Evolutionary conservation across 164 flowering plant genomes (phyloP).

Genomic region (Cinnamomum micranthum): DNA sequence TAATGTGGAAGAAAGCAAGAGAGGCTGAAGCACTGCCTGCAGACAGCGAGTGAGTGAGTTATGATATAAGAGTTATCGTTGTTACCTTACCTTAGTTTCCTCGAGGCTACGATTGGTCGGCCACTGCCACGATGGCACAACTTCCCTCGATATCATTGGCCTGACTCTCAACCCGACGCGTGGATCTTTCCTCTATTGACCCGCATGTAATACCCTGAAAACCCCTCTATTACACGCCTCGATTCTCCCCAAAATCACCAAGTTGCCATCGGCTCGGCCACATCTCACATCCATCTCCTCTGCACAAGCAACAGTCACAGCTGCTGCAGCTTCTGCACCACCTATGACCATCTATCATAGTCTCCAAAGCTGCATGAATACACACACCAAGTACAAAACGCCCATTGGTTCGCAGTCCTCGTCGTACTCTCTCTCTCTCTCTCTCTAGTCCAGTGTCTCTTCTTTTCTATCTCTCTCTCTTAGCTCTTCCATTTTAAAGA

Average conservation of each 20-base stretch:
- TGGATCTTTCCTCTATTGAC: constrained; percentile 2
- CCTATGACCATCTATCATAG: background rate
- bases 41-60: background rate
- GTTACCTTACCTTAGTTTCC: constrained; percentile 33
- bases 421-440: background rate
- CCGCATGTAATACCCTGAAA: constrained; percentile 3
- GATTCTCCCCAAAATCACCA: background rate
- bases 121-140: constrained; percentile 33
- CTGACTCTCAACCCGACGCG: constrained; percentile 3
- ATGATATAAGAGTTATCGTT: background rate
- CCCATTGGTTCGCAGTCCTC: constrained; percentile 25
- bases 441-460: background rate
- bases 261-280: background rate
- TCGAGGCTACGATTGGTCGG: constrained; percentile 44
- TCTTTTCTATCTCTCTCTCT: background rate
- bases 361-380: background rate
- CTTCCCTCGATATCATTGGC: constrained; percentile 36
- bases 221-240: constrained; percentile 11
- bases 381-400: background rate
- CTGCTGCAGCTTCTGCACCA: background rate
- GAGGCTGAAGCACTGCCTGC: background rate
- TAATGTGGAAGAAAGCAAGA: background rate
- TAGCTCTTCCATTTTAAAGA: background rate
- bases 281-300: background rate
- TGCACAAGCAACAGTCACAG: background rate